These are phyloP conservation scores for Leccinum fallax DNA, from an alignment of 1,284 basidiomycete genomes.

Conservation along the genomic window DNA sequence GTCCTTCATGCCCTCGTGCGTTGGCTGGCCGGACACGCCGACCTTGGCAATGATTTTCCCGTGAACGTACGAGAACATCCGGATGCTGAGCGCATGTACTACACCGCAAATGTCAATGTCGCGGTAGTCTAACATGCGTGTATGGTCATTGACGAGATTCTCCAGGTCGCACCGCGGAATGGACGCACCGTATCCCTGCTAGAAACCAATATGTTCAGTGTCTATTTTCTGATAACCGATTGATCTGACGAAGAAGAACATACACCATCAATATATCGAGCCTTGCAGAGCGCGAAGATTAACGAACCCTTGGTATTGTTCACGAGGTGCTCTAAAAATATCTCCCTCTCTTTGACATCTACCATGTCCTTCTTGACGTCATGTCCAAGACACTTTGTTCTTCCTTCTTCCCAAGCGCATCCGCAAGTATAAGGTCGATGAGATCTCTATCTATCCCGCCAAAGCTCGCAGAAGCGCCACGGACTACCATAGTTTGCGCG, in stretches of 20 bases:
- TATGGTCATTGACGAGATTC: neutral
- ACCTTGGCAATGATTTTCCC: conserved; percentile 53
- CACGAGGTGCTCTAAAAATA: conserved; percentile 34
- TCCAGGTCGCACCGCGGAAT: neutral
- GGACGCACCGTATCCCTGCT: conserved; percentile 42
- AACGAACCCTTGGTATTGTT: conserved; percentile 28
- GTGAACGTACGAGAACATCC: conserved; percentile 45
- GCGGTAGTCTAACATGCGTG: conserved; percentile 45
- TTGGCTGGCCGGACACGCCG: conserved; percentile 45
- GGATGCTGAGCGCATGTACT: conserved; percentile 55
- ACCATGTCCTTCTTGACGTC: neutral
- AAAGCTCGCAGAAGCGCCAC: conserved; percentile 33
- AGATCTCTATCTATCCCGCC: conserved; percentile 18
- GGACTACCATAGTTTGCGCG: conserved; percentile 23
- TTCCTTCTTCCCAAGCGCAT: conserved; percentile 30
- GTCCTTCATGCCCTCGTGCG: conserved; percentile 51
- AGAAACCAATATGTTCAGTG: conserved; percentile 44
- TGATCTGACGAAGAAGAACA: conserved; percentile 29
- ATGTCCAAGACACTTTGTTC: conserved; percentile 5
- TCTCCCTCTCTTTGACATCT: conserved; percentile 25
- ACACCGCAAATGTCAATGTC: conserved; percentile 52
- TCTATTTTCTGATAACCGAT: conserved; percentile 40
- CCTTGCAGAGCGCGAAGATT: conserved; percentile 3
- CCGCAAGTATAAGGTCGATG: conserved; percentile 33
- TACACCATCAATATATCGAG: conserved; percentile 6